Evolutionary conservation across 1,139 yeast genomes (phyloP).

Genomic region (Protomyces pachydermus): DNA sequence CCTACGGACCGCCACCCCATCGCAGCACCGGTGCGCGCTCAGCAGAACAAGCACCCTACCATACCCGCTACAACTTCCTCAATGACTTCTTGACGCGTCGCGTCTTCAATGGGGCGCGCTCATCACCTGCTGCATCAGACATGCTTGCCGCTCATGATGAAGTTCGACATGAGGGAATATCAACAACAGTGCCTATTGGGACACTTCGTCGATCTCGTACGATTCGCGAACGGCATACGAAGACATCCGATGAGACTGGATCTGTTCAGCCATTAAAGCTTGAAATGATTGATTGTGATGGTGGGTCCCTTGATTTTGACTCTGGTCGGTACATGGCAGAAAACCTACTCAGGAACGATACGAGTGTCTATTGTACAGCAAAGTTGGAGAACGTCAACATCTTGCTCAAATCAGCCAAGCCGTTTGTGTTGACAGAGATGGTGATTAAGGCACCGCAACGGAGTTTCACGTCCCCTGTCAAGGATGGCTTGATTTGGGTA

Average conservation of each 20-base stretch:
- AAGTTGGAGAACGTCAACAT: slow-evolving; percentile 23
- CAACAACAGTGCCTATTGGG: background rate
- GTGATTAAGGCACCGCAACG: slow-evolving; percentile 33
- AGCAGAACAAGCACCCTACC: background rate
- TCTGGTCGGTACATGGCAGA: slow-evolving; percentile 20
- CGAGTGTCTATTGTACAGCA: slow-evolving; percentile 25
- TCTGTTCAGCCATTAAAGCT: slow-evolving; percentile 11
- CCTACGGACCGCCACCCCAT: background rate
- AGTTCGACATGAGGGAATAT: background rate
- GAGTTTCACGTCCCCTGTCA: slow-evolving; percentile 33
- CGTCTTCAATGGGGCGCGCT: background rate
- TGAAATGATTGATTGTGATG: slow-evolving; percentile 21
- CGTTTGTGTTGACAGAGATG: slow-evolving; percentile 32
- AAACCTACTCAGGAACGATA: slow-evolving; percentile 16
- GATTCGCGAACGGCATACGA: background rate
- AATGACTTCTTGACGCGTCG: background rate
- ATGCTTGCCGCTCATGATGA: background rate
- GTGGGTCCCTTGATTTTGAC: slow-evolving; percentile 23
- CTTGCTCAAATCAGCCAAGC: slow-evolving; percentile 19
- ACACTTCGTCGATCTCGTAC: background rate
- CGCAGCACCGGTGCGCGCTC: background rate
- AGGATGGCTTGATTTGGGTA: slow-evolving; percentile 33
- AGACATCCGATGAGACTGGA: background rate
- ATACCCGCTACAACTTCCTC: background rate
- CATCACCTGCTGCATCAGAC: background rate